Evolutionary conservation across 257 asterid genomes (phyloP), one percentile per base, ranked within the genome.

Genomic region (Prunella vulgaris): DNA sequence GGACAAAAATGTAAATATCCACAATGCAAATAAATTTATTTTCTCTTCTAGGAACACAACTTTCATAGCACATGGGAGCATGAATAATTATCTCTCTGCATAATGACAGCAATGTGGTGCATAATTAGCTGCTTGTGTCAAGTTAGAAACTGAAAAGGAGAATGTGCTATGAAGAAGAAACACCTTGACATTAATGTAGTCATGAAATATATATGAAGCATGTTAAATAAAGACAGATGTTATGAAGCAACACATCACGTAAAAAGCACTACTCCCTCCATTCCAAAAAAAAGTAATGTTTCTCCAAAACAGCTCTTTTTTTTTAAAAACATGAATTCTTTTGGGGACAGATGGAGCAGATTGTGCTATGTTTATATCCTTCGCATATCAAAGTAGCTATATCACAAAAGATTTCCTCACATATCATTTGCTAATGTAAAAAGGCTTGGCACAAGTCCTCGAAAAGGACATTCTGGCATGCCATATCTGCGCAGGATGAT

Each of bases 391-490:
- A 66, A 66, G 57, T 24, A 74, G 28, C 17, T 46, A 22, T 61
- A 59, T 48, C 24, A 74, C 51, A 35, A 28, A 21, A 18, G 9
- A 44, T 18, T 40, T 57, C 58, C 57, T 35, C 24, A 53, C 54
- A 73, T 59, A 65, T 66, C 51, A 13, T 56, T 64, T 65, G 40
- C 61, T 18, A 33, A n/a, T n/a, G n/a, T n/a, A n/a, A n/a, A n/a
- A n/a, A n/a, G n/a, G n/a, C n/a, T n/a, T n/a, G n/a, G n/a, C n/a
- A n/a, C n/a, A n/a, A n/a, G n/a, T n/a, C n/a, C n/a, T n/a, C n/a
- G n/a, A n/a, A n/a, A n/a, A n/a, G n/a, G n/a, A n/a, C 6, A 71
- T 53, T 71, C 27, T 1, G 21, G 5, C 5, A 17, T 70, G 62
- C 15, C 48, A 28, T 10, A 42, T 56, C 60, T 15, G 25, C 28